Percentiles rank a stretch among this genome's conserved stretches.
Evolutionary conservation across 2,329 filamentous ascomycete genomes (phyloP).

Genomic region (Basipetospora chlamydospora): DNA sequence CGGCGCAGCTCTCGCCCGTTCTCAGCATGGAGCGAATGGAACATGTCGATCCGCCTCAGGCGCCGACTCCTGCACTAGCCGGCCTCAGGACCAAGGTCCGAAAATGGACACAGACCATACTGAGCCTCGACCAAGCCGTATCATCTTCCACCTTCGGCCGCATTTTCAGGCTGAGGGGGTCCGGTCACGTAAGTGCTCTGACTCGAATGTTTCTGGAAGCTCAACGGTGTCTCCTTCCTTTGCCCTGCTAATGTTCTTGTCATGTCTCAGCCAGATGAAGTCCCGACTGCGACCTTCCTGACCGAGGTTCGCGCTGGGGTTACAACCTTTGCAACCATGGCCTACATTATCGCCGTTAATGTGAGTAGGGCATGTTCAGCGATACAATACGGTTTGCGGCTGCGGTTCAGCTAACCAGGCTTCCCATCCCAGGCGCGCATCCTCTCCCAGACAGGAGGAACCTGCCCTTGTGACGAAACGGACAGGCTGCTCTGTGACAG

Average conservation of each 20-base stretch:
- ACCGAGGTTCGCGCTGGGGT: constrained; percentile 66
- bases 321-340: constrained; percentile 71
- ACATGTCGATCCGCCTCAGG: constrained; percentile 5
- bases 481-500: constrained; percentile 32
- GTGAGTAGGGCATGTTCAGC: constrained; percentile 20
- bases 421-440: constrained; percentile 23
- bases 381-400: constrained; percentile 32
- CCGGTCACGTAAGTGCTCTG: constrained; percentile 41
- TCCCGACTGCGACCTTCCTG: constrained; percentile 55
- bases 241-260: constrained; percentile 4
- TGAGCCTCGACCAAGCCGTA: constrained; percentile 14
- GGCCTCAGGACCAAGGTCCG: constrained; percentile 6
- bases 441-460: constrained; percentile 61
- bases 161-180: constrained; percentile 50
- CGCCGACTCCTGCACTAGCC: constrained; percentile 1
- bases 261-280: constrained; percentile 42
- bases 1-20: background rate
- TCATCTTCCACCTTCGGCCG: constrained; percentile 30
- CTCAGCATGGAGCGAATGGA: constrained; percentile 7
- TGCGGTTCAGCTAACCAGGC: constrained; percentile 13
- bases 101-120: constrained; percentile 12
- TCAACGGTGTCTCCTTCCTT: background rate
- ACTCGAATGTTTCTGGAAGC: background rate
- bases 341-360: constrained; percentile 69
- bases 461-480: constrained; percentile 48